Conservation (phyloP, 345 rosid genomes). For the Eutrema yunnanense region DNA sequence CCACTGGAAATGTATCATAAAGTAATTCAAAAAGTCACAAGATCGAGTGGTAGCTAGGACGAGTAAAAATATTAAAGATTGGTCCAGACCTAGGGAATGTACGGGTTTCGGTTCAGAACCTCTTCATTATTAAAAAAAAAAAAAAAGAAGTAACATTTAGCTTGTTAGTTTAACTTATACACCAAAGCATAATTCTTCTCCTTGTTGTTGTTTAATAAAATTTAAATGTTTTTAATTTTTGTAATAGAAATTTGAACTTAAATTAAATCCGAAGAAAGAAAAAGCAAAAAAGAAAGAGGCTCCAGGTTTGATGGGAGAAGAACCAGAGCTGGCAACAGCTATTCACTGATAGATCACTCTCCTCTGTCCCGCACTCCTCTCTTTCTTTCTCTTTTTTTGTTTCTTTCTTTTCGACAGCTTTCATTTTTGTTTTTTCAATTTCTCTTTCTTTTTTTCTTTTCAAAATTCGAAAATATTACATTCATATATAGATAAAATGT, state of each 20-base stretch:
- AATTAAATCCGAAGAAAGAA: constrained; percentile 12
- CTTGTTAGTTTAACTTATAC: not conserved
- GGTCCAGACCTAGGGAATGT: too few relatives aligned
- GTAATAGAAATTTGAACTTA: not conserved
- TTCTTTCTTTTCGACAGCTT: constrained; percentile 30
- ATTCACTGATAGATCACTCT: constrained; percentile 28
- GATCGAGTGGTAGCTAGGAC: too few relatives aligned
- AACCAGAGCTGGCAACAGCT: constrained; percentile 34
- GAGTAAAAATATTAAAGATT: too few relatives aligned
- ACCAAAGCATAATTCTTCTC: not conserved
- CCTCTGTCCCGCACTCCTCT: constrained; percentile 30
- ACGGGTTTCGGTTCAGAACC: fast-evolving
- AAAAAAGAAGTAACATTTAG: too few relatives aligned
- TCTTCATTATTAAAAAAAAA: too few relatives aligned
- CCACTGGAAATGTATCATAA: too few relatives aligned
- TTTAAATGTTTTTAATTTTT: not conserved
- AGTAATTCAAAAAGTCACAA: too few relatives aligned
- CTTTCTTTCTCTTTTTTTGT: not conserved
- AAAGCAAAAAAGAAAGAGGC: not conserved
- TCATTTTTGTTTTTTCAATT: constrained; percentile 7
- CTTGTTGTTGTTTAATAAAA: not conserved
- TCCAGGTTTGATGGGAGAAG: constrained; percentile 31
- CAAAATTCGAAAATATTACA: not conserved
- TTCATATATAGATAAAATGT: not conserved
- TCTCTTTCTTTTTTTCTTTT: not conserved